Conservation (phyloP, 805 yeast species). For the Wickerhamiella hasegawae region DNA sequence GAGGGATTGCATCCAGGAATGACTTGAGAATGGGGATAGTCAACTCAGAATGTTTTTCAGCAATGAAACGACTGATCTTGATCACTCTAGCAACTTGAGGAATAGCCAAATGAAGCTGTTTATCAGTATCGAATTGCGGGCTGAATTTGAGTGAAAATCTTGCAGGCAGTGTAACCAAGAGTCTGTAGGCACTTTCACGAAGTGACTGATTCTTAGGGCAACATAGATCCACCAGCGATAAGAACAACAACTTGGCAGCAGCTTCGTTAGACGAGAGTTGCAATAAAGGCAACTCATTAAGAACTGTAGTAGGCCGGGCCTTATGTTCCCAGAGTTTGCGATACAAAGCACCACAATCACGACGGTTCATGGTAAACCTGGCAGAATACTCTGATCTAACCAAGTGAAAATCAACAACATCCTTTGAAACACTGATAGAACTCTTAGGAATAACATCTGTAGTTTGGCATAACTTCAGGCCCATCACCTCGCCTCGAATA, state of each 20-base stretch:
- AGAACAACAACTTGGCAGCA: background rate
- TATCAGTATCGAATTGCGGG: background rate
- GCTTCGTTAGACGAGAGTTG: background rate
- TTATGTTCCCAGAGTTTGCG: background rate
- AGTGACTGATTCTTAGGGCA: background rate
- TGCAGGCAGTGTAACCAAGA: background rate
- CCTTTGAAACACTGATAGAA: background rate
- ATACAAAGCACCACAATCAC: background rate
- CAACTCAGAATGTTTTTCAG: background rate
- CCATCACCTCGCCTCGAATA: too few relatives aligned
- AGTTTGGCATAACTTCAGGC: too few relatives aligned
- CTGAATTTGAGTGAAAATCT: background rate
- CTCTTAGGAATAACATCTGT: background rate
- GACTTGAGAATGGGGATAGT: background rate
- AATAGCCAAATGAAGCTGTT: background rate
- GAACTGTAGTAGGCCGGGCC: background rate
- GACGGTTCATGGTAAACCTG: background rate
- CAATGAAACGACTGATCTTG: background rate
- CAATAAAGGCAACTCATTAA: background rate
- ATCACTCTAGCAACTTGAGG: background rate
- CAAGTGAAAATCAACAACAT: background rate
- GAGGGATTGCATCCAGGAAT: background rate
- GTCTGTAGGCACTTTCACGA: background rate
- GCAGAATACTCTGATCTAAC: background rate
- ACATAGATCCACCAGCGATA: background rate